Evolutionary conservation across 495 filamentous ascomycete species (phyloP), one percentile per base, ranked within the genome.

Genomic region (Penicillium subrubescens): DNA sequence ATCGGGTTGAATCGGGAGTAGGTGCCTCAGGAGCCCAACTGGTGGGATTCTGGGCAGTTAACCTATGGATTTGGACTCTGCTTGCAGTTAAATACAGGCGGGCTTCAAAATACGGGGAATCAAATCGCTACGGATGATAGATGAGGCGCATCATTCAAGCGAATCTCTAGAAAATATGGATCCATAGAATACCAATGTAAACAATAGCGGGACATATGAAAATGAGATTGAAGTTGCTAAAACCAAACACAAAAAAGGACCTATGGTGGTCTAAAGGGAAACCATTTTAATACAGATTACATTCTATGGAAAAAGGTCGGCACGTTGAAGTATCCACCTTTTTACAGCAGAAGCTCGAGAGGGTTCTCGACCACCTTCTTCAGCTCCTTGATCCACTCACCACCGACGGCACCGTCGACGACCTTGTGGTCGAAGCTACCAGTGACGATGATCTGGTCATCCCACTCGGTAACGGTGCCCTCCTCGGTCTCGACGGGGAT

Each of bases 361-460:
- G 96, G 96, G 84, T 95, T 97, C 87, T 99, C 96, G 37, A 98
- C 84, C 58, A 94, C 89, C 87, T 93, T 94, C 90, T 98, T 98
- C 78, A 99, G 83, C 84, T 96, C 96, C 77, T 86, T 85, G 80
- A 99, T 92, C 89, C 94, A 99, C 79, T 99, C 96, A 33, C 89
- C 96, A 75, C 95, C 96, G 53, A 98, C 94, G 44, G 95, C 96
- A 60, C 95, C 95, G 72, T 92, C 89, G 33, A 92, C 86, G 46
- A 97, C 93, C 83, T 94, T 94, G 86, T 99, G 96, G 82, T 99
- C 96, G 77, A 99, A 99, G 85, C 90, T 94, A 62, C 81, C 94
- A 10, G 93, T 97, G 33, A 97, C 89, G 43, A 92, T 84, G 63
- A 98, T 97, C 87, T 98, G 93, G 68, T 98, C 94, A 67, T 97